Evolutionary conservation across 1,139 yeast genomes (phyloP).

Genomic region (Blastobotrys illinoisensis): DNA sequence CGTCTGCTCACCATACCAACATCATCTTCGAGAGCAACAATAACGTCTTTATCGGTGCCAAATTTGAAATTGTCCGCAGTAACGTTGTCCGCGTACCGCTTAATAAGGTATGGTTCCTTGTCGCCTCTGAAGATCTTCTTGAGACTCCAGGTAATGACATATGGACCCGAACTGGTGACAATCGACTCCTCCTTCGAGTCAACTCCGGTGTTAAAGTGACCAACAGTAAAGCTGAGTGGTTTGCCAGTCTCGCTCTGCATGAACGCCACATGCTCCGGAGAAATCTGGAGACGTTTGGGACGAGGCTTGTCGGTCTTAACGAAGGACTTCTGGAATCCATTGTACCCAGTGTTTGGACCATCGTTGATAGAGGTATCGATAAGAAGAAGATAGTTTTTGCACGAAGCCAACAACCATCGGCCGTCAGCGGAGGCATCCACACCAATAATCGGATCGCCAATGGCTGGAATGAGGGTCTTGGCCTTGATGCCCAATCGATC

Average conservation of each 20-base stretch:
- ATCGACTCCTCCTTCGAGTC: slow-evolving; percentile 62
- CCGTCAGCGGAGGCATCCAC: slow-evolving; percentile 76
- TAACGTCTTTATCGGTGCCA: slow-evolving; percentile 64
- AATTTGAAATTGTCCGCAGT: slow-evolving; percentile 76
- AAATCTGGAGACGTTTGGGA: slow-evolving; percentile 60
- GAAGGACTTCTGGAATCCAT: slow-evolving; percentile 64
- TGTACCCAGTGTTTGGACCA: slow-evolving; percentile 54
- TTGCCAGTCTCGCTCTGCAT: slow-evolving; percentile 51
- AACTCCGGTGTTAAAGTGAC: slow-evolving; percentile 68
- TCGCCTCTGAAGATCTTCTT: slow-evolving; percentile 51
- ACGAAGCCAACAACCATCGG: slow-evolving; percentile 75
- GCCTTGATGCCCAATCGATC: slow-evolving; percentile 70
- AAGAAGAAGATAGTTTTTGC: slow-evolving; percentile 61
- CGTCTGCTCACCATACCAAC: slow-evolving; percentile 59
- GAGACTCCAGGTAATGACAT: slow-evolving; percentile 76
- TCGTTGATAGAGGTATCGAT: slow-evolving; percentile 59
- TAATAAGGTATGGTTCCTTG: slow-evolving; percentile 55
- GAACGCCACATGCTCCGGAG: slow-evolving; percentile 67
- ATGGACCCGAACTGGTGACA: slow-evolving; percentile 75
- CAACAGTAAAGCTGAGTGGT: slow-evolving; percentile 58
- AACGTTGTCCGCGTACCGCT: slow-evolving; percentile 55
- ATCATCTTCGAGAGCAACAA: slow-evolving; percentile 65
- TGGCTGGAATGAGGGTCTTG: slow-evolving; percentile 70
- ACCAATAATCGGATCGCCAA: slow-evolving; percentile 68
- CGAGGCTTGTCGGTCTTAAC: slow-evolving; percentile 61